These are phyloP conservation scores for Tubosaeta sp. DNA, from an alignment of 768 basidiomycete species.

Conservation along the genomic window DNA sequence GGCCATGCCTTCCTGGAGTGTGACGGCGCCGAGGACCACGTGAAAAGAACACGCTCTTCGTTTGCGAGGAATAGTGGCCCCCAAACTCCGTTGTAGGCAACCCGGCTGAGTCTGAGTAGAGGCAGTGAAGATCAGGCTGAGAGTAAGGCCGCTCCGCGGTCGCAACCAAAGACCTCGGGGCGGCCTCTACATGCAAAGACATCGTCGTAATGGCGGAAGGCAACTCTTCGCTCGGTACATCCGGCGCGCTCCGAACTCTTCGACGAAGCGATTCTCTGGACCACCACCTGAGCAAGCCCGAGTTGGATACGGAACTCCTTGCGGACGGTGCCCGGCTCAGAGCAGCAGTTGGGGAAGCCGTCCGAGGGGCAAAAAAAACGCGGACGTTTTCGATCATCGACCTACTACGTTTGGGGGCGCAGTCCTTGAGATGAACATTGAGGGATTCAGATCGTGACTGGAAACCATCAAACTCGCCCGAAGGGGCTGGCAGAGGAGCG, in stretches of 20 bases:
- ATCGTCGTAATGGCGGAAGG: slow-evolving; percentile 22
- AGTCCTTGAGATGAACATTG: slow-evolving; percentile 20
- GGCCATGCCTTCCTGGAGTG: slow-evolving; percentile 14
- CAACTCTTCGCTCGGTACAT: slow-evolving; percentile 33
- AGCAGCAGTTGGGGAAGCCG: slow-evolving; percentile 36
- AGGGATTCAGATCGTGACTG: slow-evolving; percentile 27
- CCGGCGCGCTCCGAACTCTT: slow-evolving; percentile 50
- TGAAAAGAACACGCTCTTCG: slow-evolving; percentile 12
- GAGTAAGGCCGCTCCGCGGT: slow-evolving; percentile 25
- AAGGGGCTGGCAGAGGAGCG: slow-evolving; percentile 11
- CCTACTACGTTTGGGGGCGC: slow-evolving; percentile 39
- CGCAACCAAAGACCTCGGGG: slow-evolving; percentile 7
- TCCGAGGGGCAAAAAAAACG: slow-evolving; percentile 51
- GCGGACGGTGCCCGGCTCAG: slow-evolving; percentile 26
- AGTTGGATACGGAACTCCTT: slow-evolving; percentile 25
- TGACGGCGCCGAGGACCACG: slow-evolving; percentile 20
- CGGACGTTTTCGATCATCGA: slow-evolving; percentile 63
- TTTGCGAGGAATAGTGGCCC: slow-evolving; percentile 9
- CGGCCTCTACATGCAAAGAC: slow-evolving; percentile 20
- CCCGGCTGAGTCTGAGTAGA: slow-evolving; percentile 15
- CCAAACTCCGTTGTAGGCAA: slow-evolving; percentile 24
- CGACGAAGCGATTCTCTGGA: slow-evolving; percentile 45
- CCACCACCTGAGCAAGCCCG: slow-evolving; percentile 45
- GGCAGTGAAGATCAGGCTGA: slow-evolving; percentile 27
- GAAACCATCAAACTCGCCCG: slow-evolving; percentile 10